phyloP scores from a whole-genome alignment of 2,329 filamentous ascomycete species.

The Scortechinia acanthostroma region DNA sequence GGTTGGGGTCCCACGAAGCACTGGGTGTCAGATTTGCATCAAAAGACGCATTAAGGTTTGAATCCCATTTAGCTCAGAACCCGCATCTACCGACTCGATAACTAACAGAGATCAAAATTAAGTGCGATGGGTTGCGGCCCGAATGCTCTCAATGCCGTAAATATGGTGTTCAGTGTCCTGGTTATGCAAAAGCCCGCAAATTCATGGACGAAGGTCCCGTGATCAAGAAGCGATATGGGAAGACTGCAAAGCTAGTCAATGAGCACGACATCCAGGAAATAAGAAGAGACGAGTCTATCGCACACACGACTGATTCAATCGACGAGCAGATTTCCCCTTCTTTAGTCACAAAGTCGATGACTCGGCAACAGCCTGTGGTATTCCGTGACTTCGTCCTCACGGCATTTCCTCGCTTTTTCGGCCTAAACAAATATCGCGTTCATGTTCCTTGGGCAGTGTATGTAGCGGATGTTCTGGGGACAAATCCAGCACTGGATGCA shows the following conservation, averaged over 20 bases:
- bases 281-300: conserved; percentile 6
- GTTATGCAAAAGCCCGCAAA: background rate
- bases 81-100: conserved; percentile 9
- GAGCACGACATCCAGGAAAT: conserved; percentile 11
- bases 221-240: background rate
- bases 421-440: conserved; percentile 14
- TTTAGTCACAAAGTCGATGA: conserved; percentile 13
- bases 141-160: background rate
- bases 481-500: conserved; percentile 11
- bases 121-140: background rate
- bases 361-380: conserved; percentile 14
- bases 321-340: conserved; percentile 15
- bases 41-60: conserved; percentile 23
- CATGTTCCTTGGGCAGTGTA: conserved; percentile 16
- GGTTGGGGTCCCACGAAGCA: conserved; percentile 25
- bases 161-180: background rate
- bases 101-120: background rate
- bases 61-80: conserved; percentile 13
- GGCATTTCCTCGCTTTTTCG: conserved; percentile 15
- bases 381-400: conserved; percentile 16
- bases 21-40: conserved; percentile 27
- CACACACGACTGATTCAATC: conserved; percentile 6
- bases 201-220: background rate
- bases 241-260: too few species aligned
- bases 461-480: conserved; percentile 10